Conservation (phyloP, 176 grass and related monocot genomes). For the Cenchrus purpureus region DNA sequence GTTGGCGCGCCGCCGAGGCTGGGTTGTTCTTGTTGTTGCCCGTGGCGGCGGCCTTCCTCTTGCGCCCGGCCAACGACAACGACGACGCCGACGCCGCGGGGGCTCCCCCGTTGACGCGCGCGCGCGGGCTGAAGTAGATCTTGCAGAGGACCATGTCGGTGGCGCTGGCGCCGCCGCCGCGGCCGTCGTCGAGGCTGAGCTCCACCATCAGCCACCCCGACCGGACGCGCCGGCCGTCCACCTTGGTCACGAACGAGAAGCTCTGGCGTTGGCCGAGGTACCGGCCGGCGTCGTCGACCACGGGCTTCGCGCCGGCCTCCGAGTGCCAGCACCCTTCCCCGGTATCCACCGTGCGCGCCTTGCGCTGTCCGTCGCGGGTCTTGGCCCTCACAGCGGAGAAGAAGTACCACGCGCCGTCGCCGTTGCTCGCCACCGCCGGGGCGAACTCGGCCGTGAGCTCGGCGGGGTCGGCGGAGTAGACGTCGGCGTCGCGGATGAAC, state of each 20-base stretch:
- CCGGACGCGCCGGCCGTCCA: conserved; percentile 24
- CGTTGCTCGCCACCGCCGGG: conserved; percentile 19
- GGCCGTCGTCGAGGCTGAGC: conserved; percentile 39
- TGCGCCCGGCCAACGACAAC: background rate
- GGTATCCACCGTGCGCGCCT: conserved; percentile 41
- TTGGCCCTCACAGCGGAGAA: conserved; percentile 42
- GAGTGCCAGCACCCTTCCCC: conserved; percentile 46
- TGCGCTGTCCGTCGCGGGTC: conserved; percentile 28
- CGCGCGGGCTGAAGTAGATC: conserved; percentile 46
- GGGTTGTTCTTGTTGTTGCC: too few species aligned
- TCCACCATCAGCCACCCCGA: conserved; percentile 49
- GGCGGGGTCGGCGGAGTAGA: background rate
- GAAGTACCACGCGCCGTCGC: conserved; percentile 51
- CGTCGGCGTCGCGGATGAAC: conserved; percentile 42
- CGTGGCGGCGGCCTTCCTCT: conserved; percentile 39
- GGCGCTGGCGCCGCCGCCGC: background rate
- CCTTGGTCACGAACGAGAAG: conserved; percentile 47
- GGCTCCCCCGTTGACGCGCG: background rate
- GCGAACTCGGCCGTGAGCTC: background rate
- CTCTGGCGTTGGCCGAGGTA: conserved; percentile 26
- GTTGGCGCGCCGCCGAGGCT: background rate
- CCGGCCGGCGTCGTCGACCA: background rate
- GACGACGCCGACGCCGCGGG: background rate
- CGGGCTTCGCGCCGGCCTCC: conserved; percentile 39
- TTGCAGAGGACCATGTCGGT: conserved; percentile 33